These are phyloP conservation scores for Naganishia onofrii DNA, from an alignment of 768 basidiomycete species.

Conservation along the genomic window DNA sequence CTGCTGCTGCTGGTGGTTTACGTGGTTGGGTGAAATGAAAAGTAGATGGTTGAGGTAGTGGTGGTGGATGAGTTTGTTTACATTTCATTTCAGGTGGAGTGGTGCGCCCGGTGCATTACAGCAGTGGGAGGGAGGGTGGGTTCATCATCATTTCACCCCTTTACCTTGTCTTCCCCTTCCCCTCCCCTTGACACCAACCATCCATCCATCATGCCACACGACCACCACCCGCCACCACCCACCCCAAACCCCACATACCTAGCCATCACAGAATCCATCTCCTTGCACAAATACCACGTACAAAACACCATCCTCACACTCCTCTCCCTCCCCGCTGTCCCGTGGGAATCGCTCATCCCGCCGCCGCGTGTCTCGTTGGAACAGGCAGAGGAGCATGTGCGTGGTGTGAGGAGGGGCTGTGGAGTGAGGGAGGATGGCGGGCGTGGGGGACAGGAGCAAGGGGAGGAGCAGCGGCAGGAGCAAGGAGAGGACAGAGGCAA, in stretches of 20 bases:
- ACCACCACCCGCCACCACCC: background rate
- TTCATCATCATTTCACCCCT: no score
- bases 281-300: background rate
- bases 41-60: background rate
- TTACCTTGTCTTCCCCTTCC: no score
- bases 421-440: background rate
- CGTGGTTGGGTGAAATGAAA: slow-evolving; percentile 9
- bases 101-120: no score
- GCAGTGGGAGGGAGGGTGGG: no score
- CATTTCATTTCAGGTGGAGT: no score
- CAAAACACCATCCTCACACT: slow-evolving; percentile 9
- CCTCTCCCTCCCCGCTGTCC: background rate
- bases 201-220: background rate
- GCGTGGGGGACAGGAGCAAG: background rate
- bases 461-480: background rate
- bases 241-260: slow-evolving; percentile 29
- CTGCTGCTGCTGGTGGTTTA: background rate
- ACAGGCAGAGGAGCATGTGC: slow-evolving; percentile 14
- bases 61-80: no score
- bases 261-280: slow-evolving; percentile 23
- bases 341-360: slow-evolving; percentile 22
- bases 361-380: background rate
- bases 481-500: background rate
- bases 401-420: background rate
- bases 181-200: no score